Evolutionary conservation across 306 rosid species (phyloP), one percentile per base, ranked within the genome.

Genomic region (Macrotyloma uniflorum): DNA sequence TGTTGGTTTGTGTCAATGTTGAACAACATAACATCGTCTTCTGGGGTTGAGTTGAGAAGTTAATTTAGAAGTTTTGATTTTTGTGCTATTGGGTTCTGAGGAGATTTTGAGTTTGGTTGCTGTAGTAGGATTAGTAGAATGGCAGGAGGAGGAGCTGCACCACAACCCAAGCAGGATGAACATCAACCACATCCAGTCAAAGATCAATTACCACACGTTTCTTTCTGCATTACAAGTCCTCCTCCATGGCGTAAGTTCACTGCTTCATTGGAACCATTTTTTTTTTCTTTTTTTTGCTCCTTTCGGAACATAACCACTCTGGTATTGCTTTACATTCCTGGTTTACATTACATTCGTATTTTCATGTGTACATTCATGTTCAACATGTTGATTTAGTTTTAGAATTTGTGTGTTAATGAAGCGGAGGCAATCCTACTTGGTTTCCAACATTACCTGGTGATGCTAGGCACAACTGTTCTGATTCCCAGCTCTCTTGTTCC

Each of bases 371-470:
- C 14, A 20, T 46, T 58, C 66, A 77, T 10, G 42, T 46, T 65
- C 47, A 77, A 77, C 23, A 70, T 59, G 69, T 77, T 54, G 22
- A 63, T 53, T 67, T 55, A 43, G 33, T 46, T 62, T 59, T 50
- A 7, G 67, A 49, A 18, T 3, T 88, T 74, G 18, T 61, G 22
- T 81, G 54, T 54, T 40, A 15, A 76, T 85, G 89, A 83, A 94
- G 98, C 97, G 43, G 98, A 94, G 87, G 98, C 98, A 16, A 94
- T 94, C 58, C 84, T 94, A 58, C 97, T 94, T 78, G 98, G 97
- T 61, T 94, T 94, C 88, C 98, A 94, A 82, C 98, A 94, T 83
- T 94, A 94, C 86, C 81, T 94, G 82, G 98, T 94, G 86, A 94
- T 94, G 98, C 95, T 94, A 57, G 98, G 98, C 30, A 94, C 98